These are phyloP conservation scores for Talaromyces sp. DNA, from an alignment of 2,329 filamentous ascomycete genomes.

Conservation along the genomic window DNA sequence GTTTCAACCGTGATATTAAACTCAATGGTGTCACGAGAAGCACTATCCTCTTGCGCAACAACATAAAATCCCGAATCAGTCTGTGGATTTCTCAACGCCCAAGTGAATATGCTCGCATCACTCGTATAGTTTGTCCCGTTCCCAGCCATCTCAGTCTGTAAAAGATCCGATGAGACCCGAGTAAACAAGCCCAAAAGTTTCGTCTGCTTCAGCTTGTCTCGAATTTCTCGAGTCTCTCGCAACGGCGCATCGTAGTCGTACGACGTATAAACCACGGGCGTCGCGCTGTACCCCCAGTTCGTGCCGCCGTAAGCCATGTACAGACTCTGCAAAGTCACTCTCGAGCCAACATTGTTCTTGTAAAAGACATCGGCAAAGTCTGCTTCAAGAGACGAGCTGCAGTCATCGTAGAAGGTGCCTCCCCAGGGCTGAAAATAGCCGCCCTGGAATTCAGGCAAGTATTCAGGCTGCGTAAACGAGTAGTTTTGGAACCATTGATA, in stretches of 20 bases:
- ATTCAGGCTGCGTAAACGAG: conserved; percentile 49
- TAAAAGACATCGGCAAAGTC: conserved; percentile 75
- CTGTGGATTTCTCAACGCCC: conserved; percentile 49
- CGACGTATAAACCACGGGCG: conserved; percentile 59
- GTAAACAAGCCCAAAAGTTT: conserved; percentile 42
- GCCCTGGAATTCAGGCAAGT: conserved; percentile 60
- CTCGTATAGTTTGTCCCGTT: conserved; percentile 49
- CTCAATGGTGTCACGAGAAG: conserved; percentile 39
- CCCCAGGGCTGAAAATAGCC: conserved; percentile 72
- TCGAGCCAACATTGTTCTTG: conserved; percentile 68
- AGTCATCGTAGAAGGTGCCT: conserved; percentile 63
- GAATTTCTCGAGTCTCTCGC: conserved; percentile 68
- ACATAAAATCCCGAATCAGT: conserved; percentile 49
- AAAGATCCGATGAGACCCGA: conserved; percentile 45
- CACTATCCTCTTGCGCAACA: conserved; percentile 43
- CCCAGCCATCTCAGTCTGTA: conserved; percentile 50
- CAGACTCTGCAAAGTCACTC: conserved; percentile 62
- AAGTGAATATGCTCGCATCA: conserved; percentile 42
- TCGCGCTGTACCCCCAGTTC: conserved; percentile 76
- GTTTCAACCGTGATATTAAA: conserved; percentile 48
- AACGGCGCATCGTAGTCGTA: conserved; percentile 62
- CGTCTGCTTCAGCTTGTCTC: conserved; percentile 67
- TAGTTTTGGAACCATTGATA: conserved; percentile 56
- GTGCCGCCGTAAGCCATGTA: conserved; percentile 80
- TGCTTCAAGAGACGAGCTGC: conserved; percentile 59